Base-by-base conservation (phyloP, 306 rosid genomes). In the Quercus rubra region DNA sequence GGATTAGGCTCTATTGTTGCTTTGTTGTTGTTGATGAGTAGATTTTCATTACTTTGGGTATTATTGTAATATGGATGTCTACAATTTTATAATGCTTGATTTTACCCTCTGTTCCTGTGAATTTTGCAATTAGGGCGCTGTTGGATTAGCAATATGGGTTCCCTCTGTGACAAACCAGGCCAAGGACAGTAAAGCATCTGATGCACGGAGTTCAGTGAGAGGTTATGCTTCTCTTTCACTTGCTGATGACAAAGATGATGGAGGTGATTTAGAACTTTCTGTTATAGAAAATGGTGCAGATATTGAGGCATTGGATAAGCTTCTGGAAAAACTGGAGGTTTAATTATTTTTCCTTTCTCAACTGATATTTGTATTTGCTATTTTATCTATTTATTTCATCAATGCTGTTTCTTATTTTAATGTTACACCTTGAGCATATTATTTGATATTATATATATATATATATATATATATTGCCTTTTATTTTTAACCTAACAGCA, bases 61-160 rank as follows among this genome's bases (percentile, higher is more conserved):
- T 33, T 56, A 28, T 52, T 59, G 72, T 4, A 54, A 25, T 41
- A 25, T 30, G 25, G 57, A 77, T 55, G 43, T 59, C 64, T 5
- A 54, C 73, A 31, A 63, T n/a, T 21, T 28, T 27, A 13, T 4
- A 3, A 18, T 82, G 43, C 43, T 85, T 78, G 61, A 25, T 55
- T 76, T 73, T 71, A 15, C 64, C 61, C 12, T 4, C 46, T 19
- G 55, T 77, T 79, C 51, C 69, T 62, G 74, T 67, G 59, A 74
- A 77, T 51, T 70, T 28, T 86, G 71, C 49, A 30, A 77, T 63
- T 81, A 95, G 99, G 99, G 98, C 12, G 99, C 99, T 55, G 99
- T 95, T 88, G 98, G 99, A 79, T 89, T 95, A 90, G 99, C 99
- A 79, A 95, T 95, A 81, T 95, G 99, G 99, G 99, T 95, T 77